Conservation (phyloP, 2,329 filamentous ascomycete species). For the Pseudopithomyces maydicus region DNA sequence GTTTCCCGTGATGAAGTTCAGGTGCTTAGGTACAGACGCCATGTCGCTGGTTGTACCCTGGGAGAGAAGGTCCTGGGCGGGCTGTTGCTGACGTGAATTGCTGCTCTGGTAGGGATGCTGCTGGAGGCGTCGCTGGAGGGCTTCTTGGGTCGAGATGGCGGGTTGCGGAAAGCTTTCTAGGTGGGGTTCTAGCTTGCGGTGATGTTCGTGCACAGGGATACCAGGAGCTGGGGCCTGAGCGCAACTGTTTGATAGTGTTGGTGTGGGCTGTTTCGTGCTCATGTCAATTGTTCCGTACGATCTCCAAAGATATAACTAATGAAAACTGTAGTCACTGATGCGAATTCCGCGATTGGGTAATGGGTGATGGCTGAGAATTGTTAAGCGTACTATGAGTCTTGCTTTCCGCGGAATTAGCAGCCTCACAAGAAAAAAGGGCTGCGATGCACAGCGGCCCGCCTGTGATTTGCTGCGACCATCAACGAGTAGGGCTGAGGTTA, state of each 20-base stretch:
- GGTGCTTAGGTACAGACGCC: conserved; percentile 48
- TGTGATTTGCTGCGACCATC: conserved; percentile 8
- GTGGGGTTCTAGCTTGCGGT: background rate
- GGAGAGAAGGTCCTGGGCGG: background rate
- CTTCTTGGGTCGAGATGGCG: conserved; percentile 6
- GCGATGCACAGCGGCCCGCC: background rate
- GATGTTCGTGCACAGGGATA: background rate
- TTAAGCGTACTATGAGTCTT: conserved; percentile 10
- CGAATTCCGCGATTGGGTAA: conserved; percentile 15
- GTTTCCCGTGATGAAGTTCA: conserved; percentile 98
- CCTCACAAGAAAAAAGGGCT: conserved; percentile 10
- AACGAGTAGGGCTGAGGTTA: conserved; percentile 14
- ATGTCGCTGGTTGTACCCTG: conserved; percentile 9
- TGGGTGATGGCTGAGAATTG: conserved; percentile 1
- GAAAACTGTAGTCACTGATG: background rate
- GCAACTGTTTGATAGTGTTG: background rate
- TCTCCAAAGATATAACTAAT: background rate
- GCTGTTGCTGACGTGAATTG: conserved; percentile 3
- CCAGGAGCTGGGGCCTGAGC: background rate
- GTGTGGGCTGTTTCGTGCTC: background rate
- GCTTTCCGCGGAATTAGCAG: conserved; percentile 16
- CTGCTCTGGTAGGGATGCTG: conserved; percentile 14
- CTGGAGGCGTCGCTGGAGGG: conserved; percentile 13
- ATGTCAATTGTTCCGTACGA: conserved; percentile 4
- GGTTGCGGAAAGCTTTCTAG: conserved; percentile 17